Conservation (phyloP, 2,329 filamentous ascomycete genomes). For the Pyrenochaeta sp. region DNA sequence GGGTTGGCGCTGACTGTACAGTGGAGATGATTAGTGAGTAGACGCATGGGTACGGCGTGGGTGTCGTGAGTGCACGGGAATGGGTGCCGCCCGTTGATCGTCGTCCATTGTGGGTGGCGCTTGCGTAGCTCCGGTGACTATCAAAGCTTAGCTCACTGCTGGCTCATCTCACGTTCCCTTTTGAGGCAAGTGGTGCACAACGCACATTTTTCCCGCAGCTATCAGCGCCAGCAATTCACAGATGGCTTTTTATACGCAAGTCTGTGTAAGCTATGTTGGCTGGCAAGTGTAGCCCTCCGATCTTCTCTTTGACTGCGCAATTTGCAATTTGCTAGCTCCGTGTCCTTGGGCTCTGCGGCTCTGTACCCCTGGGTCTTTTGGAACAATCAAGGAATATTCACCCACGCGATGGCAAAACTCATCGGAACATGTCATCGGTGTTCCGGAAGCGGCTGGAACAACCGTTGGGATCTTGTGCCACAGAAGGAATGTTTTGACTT, state of each 20-base stretch:
- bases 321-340: neutral
- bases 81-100: neutral
- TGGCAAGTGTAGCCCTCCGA: too few species aligned
- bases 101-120: neutral
- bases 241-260: too few species aligned
- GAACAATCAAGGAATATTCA: neutral
- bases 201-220: neutral
- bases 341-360: neutral
- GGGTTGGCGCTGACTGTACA: neutral
- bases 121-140: neutral
- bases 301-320: neutral
- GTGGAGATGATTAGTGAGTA: neutral
- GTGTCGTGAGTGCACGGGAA: neutral
- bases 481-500: too few species aligned
- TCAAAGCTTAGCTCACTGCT: neutral
- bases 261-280: too few species aligned
- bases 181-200: neutral
- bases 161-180: neutral
- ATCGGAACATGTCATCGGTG: neutral
- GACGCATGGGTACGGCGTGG: neutral
- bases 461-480: neutral
- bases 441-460: neutral
- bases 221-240: too few species aligned
- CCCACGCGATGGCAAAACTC: neutral
- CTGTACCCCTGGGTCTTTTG: neutral